Percentiles rank a stretch among this genome's conserved stretches.
Evolutionary conservation across 2,329 filamentous ascomycete species (phyloP).

Genomic region (Cercospora canescens): DNA sequence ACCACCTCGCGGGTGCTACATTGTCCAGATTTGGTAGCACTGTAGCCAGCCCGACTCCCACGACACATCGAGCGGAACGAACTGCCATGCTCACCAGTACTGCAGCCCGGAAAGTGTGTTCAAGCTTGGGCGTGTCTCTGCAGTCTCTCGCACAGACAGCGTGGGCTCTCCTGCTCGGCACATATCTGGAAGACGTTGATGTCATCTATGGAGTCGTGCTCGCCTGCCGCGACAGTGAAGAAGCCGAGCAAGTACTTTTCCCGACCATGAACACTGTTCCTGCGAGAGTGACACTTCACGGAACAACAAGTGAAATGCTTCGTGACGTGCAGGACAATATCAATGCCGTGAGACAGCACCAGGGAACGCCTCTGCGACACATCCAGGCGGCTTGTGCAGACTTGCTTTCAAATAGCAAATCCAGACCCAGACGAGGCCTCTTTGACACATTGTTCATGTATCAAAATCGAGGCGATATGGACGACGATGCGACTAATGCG

Average conservation of each 20-base stretch:
- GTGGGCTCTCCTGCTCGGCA: constrained; percentile 72
- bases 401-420: constrained; percentile 13
- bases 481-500: constrained; percentile 12
- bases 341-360: constrained; percentile 65
- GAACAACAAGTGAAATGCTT: constrained; percentile 64
- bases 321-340: constrained; percentile 72
- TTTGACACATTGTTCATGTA: constrained; percentile 69
- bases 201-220: constrained; percentile 80
- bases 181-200: constrained; percentile 64
- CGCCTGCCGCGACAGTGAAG: constrained; percentile 77
- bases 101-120: constrained; percentile 62
- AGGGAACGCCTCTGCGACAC: constrained; percentile 75
- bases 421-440: constrained; percentile 42
- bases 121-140: constrained; percentile 64
- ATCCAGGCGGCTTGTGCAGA: constrained; percentile 54
- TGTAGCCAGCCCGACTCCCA: constrained; percentile 16
- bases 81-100: constrained; percentile 45
- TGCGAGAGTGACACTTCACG: constrained; percentile 71
- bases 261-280: constrained; percentile 91
- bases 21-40: constrained; percentile 42
- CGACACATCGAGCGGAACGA: constrained; percentile 48
- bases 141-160: constrained; percentile 76
- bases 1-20: constrained; percentile 59
- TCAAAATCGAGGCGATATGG: constrained; percentile 53
- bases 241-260: constrained; percentile 69